These are phyloP conservation scores for Solanum hybrid DNA, from an alignment of 305 asterid genomes.

Conservation along the genomic window DNA sequence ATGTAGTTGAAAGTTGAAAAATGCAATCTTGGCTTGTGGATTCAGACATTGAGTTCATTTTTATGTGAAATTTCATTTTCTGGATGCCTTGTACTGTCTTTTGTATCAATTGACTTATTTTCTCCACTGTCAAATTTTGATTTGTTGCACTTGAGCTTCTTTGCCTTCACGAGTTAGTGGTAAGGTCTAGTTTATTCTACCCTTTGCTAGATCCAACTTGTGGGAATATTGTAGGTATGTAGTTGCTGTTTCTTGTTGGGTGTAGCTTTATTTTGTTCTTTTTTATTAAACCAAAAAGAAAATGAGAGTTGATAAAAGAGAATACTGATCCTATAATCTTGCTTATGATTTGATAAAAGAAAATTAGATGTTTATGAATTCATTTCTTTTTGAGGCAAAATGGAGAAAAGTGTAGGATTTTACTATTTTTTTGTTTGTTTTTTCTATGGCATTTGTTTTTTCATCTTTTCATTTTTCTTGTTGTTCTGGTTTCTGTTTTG, in stretches of 20 bases:
- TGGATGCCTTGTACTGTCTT: neutral
- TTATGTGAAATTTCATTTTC: neutral
- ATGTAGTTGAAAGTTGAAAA: neutral
- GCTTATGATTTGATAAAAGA: neutral
- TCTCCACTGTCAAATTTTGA: neutral
- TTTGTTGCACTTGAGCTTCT: neutral
- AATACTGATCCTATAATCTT: neutral
- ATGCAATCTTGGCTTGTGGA: neutral
- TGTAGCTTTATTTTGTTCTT: neutral
- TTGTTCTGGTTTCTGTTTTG: conserved; percentile 13
- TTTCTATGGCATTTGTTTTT: conserved; percentile 13
- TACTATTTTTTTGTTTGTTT: conserved; percentile 9
- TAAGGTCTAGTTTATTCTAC: neutral
- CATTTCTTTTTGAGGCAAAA: neutral
- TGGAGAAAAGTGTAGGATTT: neutral
- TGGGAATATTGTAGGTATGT: neutral
- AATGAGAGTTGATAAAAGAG: neutral
- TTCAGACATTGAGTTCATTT: neutral
- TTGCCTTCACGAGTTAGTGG: neutral
- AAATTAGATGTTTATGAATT: neutral
- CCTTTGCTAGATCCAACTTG: neutral
- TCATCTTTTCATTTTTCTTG: conserved; percentile 32
- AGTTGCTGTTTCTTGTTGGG: neutral
- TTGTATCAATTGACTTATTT: neutral
- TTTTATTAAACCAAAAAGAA: too few relatives aligned